These are phyloP conservation scores for Rhexocercosporidium sp. DNA, from an alignment of 2,329 filamentous ascomycete species.

Conservation along the genomic window DNA sequence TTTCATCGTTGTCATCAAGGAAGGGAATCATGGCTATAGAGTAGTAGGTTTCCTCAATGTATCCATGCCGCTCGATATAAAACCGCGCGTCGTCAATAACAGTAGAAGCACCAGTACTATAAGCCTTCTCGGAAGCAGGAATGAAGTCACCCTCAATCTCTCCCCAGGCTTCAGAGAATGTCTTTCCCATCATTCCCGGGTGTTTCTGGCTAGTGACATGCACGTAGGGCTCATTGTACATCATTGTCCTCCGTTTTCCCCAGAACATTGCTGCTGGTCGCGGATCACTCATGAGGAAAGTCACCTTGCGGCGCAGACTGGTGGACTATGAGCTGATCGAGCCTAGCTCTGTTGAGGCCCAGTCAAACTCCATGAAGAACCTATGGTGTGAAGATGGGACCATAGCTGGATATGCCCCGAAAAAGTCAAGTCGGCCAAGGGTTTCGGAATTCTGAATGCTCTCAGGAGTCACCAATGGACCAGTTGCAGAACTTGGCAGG, in stretches of 20 bases:
- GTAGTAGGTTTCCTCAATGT: slow-evolving; percentile 46
- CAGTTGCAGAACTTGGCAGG: slow-evolving; percentile 12
- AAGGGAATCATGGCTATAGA: slow-evolving; percentile 35
- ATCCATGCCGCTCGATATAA: slow-evolving; percentile 43
- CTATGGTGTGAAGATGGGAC: slow-evolving; percentile 33
- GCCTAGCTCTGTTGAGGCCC: slow-evolving; percentile 49
- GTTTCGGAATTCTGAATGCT: slow-evolving; percentile 1
- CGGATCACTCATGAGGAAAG: slow-evolving; percentile 45
- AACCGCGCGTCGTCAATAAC: slow-evolving; percentile 38
- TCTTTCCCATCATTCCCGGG: slow-evolving; percentile 44
- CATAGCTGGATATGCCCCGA: slow-evolving; percentile 21
- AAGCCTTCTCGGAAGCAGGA: slow-evolving; percentile 38
- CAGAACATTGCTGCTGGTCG: slow-evolving; percentile 45
- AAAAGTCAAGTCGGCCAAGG: slow-evolving; percentile 35
- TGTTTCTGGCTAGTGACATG: slow-evolving; percentile 43
- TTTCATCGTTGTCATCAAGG: slow-evolving; percentile 18
- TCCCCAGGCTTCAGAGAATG: slow-evolving; percentile 48
- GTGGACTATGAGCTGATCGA: slow-evolving; percentile 47
- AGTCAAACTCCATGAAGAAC: slow-evolving; percentile 46
- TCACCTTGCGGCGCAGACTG: slow-evolving; percentile 46
- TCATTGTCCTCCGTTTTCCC: slow-evolving; percentile 40
- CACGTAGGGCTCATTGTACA: slow-evolving; percentile 47
- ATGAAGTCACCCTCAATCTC: slow-evolving; percentile 43
- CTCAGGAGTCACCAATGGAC: not conserved
- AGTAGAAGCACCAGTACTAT: slow-evolving; percentile 35